A percentile compares a stretch with the other conserved stretches of the same genome.
These are phyloP conservation scores for Pelargonium citronellum DNA, from an alignment of 441 rosid genomes.

Conservation along the genomic window DNA sequence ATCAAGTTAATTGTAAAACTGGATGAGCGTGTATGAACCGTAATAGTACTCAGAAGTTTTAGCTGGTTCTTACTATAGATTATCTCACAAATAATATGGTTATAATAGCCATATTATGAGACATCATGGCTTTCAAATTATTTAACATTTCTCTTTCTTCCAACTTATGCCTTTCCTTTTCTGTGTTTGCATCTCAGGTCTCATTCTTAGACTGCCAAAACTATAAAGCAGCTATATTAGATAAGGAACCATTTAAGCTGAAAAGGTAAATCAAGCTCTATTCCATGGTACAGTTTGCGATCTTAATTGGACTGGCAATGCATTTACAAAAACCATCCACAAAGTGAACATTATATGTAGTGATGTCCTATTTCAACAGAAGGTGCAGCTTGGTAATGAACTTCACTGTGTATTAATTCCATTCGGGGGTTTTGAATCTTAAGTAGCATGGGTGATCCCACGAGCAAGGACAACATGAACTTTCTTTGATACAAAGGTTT, in stretches of 20 bases:
- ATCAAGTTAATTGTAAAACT: too few species aligned
- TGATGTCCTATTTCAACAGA: not conserved
- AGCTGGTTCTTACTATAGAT: too few species aligned
- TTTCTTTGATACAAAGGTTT: too few species aligned
- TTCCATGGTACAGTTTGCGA: not conserved
- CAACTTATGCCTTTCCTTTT: conserved; percentile 2
- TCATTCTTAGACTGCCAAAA: conserved; percentile 63
- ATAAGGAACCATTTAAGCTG: conserved; percentile 61
- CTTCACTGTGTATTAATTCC: not conserved
- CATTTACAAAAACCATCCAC: conserved; percentile 2
- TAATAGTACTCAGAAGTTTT: too few species aligned
- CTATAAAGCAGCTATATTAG: conserved; percentile 62
- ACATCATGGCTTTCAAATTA: not conserved
- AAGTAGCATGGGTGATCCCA: conserved; percentile 5
- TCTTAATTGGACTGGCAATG: not conserved
- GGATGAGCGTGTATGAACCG: too few species aligned
- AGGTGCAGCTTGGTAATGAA: not conserved
- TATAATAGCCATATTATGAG: not conserved
- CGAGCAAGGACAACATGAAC: not conserved
- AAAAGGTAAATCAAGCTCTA: conserved; percentile 50
- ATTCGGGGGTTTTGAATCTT: not conserved
- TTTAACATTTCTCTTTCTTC: conserved; percentile 3
- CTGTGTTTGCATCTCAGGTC: conserved; percentile 38
- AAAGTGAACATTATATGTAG: not conserved
- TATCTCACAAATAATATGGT: too few species aligned